Base-by-base conservation (phyloP, 2,329 filamentous ascomycete genomes). In the Trichoderma arundinaceum region DNA sequence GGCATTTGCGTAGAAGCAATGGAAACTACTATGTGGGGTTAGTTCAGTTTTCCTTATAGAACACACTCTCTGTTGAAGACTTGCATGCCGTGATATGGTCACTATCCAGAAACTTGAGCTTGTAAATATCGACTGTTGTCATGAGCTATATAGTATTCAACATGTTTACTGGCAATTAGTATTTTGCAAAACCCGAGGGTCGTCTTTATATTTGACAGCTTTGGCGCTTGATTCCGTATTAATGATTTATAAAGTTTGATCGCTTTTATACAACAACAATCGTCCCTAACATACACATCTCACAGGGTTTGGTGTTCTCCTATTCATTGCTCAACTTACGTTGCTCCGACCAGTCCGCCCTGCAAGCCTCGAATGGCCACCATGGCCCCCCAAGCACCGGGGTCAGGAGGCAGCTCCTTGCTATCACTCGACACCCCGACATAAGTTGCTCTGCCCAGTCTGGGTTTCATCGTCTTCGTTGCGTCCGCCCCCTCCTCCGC, bases 341-440 rank as follows among this genome's bases (percentile, higher is more conserved):
- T 62, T 41, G 64, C 64, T 44, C 44, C 57, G 22, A 66, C 64
- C 6, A 67, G 59, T n/a, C 67, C 68, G 53, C 73, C 72, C 58
- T 73, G 68, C 57, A 83, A 66, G 1, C 79, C 82, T 68, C 77
- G 75, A 49, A 84, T 80, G 1, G 78, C 83, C 15, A 85, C 82
- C 82, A 87, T 87, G 28, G 89, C 82, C n/a, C 88, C 89, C 81
- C 88, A 88, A 4, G 89, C 89, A 35, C 89, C 89, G 0, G 89
- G 89, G 74, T 92, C 89, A 3, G 89, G 88, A 4, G 90, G 87
- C 63, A 84, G 68, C 51, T 81, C 82, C 60, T 76, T 77, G 62
- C 79, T 81, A 66, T 84, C 80, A 64, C 81, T 84, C 49, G 83
- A 83, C 1, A 81, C 82, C 5, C 84, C 88, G 3, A 91, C 85